Base-by-base conservation (phyloP, 2,329 filamentous ascomycete genomes). In the Leptographium radiaticola region DNA sequence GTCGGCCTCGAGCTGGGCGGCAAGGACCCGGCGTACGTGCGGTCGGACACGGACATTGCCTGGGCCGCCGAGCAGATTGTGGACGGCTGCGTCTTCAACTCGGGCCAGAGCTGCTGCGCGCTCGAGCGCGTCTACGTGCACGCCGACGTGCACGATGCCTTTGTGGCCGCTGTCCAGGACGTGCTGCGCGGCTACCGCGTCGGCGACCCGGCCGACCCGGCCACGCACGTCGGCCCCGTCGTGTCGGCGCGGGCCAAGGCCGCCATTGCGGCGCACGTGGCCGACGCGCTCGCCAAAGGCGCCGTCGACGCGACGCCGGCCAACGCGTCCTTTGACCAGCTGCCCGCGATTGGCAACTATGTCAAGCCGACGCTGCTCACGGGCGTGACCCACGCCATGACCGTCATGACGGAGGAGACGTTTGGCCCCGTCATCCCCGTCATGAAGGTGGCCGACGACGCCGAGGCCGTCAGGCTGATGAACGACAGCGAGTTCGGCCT, bases 31-130 rank as follows among this genome's bases (percentile, higher is more conserved):
- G 91, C 91, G 30, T 97, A 96, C 64, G 77, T 97, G 53, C 77
- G 91, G 56, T 74, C 74, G 8, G 91, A 97, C 63, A 89, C 95
- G 1, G 89, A 97, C 65, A 70, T 95, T 49, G 81, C 81, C 49
- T 96, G 90, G 91, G 90, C 86, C 0, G 91, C 91, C 0, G 89
- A 87, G 61, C 89, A 96, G 70, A 93, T 97, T 62, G 89, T 97
- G 15, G 91, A 97, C 62, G 91, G 91, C 20, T 84, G 89, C n/a
- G 75, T 97, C 55, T 97, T 97, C 76, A 97, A 97, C 72, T 95
- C 90, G 51, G 91, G 91, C n/a, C 91, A 97, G 73, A 95, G 89
- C 66, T 97, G 91, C 75, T 97, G 91, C 70, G 87, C 89, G 30
- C 76, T 97, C 53, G 91, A 97, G 71, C 79, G 91, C 38, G 81